phyloP scores from a whole-genome alignment of 2,329 filamentous ascomycete genomes.

The Fusarium succisae region DNA sequence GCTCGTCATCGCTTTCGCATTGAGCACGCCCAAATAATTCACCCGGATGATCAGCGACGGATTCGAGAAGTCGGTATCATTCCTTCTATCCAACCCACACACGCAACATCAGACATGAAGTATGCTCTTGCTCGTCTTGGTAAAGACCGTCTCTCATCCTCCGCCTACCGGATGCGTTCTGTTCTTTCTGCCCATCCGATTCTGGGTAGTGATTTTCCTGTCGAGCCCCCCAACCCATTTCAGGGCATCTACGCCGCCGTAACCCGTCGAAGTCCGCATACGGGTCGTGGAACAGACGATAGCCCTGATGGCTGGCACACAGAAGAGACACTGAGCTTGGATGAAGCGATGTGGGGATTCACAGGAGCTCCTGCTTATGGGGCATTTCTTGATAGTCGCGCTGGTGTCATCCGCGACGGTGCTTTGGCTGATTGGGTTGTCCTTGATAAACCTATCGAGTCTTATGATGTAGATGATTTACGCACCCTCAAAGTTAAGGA shows the following conservation, averaged over 20 bases:
- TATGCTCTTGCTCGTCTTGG: slow-evolving; percentile 72
- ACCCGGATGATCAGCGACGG: slow-evolving; percentile 69
- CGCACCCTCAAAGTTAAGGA: slow-evolving; percentile 66
- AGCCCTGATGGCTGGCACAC: slow-evolving; percentile 64
- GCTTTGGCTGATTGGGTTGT: slow-evolving; percentile 77
- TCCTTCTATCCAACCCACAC: slow-evolving; percentile 76
- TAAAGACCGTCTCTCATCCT: slow-evolving; percentile 58
- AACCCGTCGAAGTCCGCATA: slow-evolving; percentile 66
- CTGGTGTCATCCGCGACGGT: slow-evolving; percentile 67
- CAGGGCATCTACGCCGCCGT: slow-evolving; percentile 76
- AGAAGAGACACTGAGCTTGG: slow-evolving; percentile 66
- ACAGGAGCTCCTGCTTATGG: slow-evolving; percentile 67
- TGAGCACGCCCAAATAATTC: slow-evolving; percentile 77
- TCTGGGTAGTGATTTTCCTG: slow-evolving; percentile 76
- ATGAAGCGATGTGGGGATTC: slow-evolving; percentile 70
- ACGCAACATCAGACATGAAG: slow-evolving; percentile 76
- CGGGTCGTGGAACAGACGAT: slow-evolving; percentile 60
- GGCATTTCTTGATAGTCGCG: slow-evolving; percentile 66
- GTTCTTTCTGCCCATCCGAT: slow-evolving; percentile 64
- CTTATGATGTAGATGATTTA: slow-evolving; percentile 60
- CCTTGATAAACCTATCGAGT: slow-evolving; percentile 66
- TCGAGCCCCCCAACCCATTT: slow-evolving; percentile 74
- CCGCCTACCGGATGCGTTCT: slow-evolving; percentile 74
- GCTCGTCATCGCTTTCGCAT: slow-evolving; percentile 69
- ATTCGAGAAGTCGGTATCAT: slow-evolving; percentile 69